Evolutionary conservation across 306 rosid species (phyloP).

Genomic region (Mimosa bimucronata): DNA sequence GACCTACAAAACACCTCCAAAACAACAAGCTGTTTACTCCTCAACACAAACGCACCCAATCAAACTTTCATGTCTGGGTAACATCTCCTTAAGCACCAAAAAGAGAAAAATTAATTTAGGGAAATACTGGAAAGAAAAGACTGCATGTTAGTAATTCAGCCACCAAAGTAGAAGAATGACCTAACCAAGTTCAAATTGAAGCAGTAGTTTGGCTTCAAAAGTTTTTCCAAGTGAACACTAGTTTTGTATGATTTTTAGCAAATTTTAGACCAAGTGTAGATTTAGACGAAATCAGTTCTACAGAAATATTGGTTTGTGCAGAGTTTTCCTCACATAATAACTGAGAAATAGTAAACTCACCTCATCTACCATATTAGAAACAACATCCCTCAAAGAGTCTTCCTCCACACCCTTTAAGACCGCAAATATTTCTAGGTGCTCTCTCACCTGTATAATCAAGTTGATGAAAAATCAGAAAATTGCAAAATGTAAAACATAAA

Average conservation of each 20-base stretch:
- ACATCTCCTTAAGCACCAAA: neutral
- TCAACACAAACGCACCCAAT: neutral
- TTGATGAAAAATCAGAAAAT: constrained; percentile 30
- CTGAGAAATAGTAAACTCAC: constrained; percentile 51
- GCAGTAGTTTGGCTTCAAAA: neutral
- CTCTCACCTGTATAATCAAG: constrained; percentile 69
- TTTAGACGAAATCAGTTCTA: neutral
- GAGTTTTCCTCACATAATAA: neutral
- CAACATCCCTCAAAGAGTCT: constrained; percentile 61
- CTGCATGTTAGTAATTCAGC: neutral
- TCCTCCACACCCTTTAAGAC: constrained; percentile 83
- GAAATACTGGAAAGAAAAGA: neutral
- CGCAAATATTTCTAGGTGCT: constrained; percentile 93
- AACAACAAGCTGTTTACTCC: neutral
- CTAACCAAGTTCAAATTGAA: neutral
- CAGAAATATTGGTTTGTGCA: neutral
- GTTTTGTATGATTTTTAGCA: neutral
- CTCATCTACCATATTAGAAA: constrained; percentile 85
- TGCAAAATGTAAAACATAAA: constrained; percentile 15
- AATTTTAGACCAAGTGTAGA: neutral
- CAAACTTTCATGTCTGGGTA: neutral
- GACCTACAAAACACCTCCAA: neutral
- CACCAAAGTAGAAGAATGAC: neutral
- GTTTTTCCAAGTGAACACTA: neutral
- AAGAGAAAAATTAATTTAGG: neutral